Evolutionary conservation across 345 rosid genomes (phyloP), one percentile per base, ranked within the genome.

Genomic region (Sisymbrium altissimum): DNA sequence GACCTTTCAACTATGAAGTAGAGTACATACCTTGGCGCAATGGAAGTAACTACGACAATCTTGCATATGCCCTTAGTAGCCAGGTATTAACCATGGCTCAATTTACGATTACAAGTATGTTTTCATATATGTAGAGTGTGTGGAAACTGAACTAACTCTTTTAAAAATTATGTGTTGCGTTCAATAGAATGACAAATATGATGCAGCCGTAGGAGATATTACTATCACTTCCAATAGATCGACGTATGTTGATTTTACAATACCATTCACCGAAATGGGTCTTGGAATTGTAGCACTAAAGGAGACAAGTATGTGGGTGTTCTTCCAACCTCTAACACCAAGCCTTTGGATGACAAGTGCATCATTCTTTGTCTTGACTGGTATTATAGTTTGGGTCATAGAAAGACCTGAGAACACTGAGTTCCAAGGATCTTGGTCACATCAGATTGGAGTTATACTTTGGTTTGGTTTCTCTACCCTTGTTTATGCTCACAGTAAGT

Each of bases 391-490:
- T 14, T 85, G 90, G 87, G 62, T 85, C 13, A 72, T 87, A n/a
- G 92, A 89, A 72, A 85, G 73, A 56, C 41, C 40, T 3, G 60
- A 61, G 13, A 84, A 85, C 57, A 5, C 3, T 0, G 84, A 78
- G 10, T 84, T 89, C 67, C 76, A 77, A 1, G 90, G 92, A 9
- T 40, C 88, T 6, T 63, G 76, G 23, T 3, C 64, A 11, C 54
- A 79, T 17, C 87, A 83, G 72, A 21, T 83, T 23, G 83, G 89
- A 14, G 72, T 74, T 1, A 29, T 73, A 0, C 66, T 82, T 17
- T 85, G 64, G 79, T 86, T 79, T 67, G 80, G 87, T 10, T 86
- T 88, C 75, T 82, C 87, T 14, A 83, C 86, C 3, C 66, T 88
- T 0, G 84, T 83, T 13, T 86, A 81, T 50, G 83, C 87, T 4